Evolutionary conservation across 2,329 filamentous ascomycete genomes (phyloP).

Genomic region (Ceratocystis lukuohia): DNA sequence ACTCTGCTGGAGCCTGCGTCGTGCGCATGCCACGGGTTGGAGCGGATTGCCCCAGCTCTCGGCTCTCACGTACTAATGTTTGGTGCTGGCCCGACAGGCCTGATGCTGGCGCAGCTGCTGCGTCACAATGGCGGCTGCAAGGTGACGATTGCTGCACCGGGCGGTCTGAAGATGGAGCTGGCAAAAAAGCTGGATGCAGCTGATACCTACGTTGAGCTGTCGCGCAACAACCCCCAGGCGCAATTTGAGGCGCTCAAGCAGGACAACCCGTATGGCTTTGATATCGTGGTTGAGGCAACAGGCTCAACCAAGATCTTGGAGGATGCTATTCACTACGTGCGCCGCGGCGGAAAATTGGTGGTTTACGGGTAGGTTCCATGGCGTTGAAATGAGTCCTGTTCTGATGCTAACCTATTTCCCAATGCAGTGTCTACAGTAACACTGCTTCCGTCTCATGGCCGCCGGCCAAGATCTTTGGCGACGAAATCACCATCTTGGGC

Average conservation of each 20-base stretch:
- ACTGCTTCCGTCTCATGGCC: conserved; percentile 52
- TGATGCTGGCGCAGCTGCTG: conserved; percentile 50
- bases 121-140: conserved; percentile 54
- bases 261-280: conserved; percentile 58
- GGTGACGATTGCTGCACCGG: conserved; percentile 55
- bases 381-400: background rate
- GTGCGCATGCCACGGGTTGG: conserved; percentile 56
- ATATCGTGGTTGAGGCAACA: conserved; percentile 58
- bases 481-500: conserved; percentile 59
- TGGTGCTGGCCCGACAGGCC: conserved; percentile 52
- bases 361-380: conserved; percentile 40
- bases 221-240: conserved; percentile 39
- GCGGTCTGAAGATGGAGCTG: conserved; percentile 57
- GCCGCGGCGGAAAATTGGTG: conserved; percentile 56
- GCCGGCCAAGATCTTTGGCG: conserved; percentile 56
- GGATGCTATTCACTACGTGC: conserved; percentile 57
- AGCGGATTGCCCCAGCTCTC: conserved; percentile 53
- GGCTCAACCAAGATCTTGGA: conserved; percentile 57
- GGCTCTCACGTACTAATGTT: conserved; percentile 53
- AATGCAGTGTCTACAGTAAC: conserved; percentile 45
- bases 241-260: conserved; percentile 50
- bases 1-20: conserved; percentile 58
- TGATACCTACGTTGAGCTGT: conserved; percentile 42
- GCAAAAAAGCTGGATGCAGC: conserved; percentile 44
- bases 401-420: background rate